Base-by-base conservation (phyloP, 441 rosid genomes). In the Pelargonium cotyledonis region DNA sequence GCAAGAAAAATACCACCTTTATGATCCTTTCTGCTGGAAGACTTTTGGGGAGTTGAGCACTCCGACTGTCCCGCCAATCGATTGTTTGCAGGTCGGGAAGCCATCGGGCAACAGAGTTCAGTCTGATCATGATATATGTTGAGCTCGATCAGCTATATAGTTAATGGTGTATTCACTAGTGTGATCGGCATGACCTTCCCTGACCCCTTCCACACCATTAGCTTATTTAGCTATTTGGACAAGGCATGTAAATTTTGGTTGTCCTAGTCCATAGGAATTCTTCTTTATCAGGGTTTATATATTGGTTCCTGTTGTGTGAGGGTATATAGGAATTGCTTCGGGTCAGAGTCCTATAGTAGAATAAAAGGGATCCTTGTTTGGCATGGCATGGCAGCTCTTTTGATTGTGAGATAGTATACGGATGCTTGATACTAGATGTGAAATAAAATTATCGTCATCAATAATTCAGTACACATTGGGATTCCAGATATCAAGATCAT, bases 11-110 rank as follows among this genome's bases (percentile, higher is more conserved):
- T 85, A 82, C 78, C 96, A 82, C 79, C 70, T 83, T 73, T 88
- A 75, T 66, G 81, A 85, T 68, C 89, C 99, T 19, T 88, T 76
- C 80, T 92, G 99, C 73, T 90, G 96, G 97, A 86, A 90, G 79
- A 83, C 94, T 5, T 95, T 82, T 11, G 99, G 99, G 60, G 85
- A 83, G 83, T 79, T 90, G 77, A 85, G 71, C 51, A 86, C 89
- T 55, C 95, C 97, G 8, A 85, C 92, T 8, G 74, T 76, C 57
- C 98, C 97, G 15, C 96, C 96, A 9, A 85, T 90, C 8, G 84
- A 75, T 72, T 90, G 97, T 66, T 70, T 95, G 78, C 91, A 86
- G 68, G 77, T 83, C 10, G 97, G 96, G 44, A 95, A 85, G 83
- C 97, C 90, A 0, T n/a, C 92, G 1, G 82, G 76, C 76, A 86